These are phyloP conservation scores for Candida khao-thaluensis DNA, from an alignment of 805 yeast genomes.

Conservation along the genomic window DNA sequence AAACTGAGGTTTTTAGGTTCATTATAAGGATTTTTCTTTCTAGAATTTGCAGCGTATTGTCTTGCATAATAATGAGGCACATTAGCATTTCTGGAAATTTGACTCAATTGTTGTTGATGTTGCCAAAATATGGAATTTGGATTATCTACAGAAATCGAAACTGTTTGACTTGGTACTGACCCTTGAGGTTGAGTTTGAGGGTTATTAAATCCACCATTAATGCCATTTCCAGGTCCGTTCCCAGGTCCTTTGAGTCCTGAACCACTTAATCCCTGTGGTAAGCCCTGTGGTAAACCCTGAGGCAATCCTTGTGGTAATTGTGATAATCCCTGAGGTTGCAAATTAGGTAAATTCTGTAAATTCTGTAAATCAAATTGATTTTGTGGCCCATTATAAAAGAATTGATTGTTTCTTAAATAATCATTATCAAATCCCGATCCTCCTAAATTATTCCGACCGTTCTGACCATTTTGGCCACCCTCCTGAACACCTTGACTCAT, in stretches of 20 bases:
- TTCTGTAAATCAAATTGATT: conserved; percentile 37
- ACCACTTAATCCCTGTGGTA: background rate
- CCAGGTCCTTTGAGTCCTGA: background rate
- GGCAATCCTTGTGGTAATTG: background rate
- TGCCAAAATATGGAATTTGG: conserved; percentile 63
- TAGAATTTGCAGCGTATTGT: conserved; percentile 69
- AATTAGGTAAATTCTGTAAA: no score
- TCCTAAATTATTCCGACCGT: no score
- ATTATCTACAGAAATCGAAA: conserved; percentile 28
- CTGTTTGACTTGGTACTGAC: background rate
- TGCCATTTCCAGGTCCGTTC: background rate
- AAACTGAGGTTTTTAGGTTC: conserved; percentile 39
- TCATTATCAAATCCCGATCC: conserved; percentile 4
- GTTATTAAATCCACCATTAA: background rate
- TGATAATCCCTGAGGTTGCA: background rate
- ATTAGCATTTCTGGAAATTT: conserved; percentile 61
- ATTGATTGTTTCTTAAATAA: conserved; percentile 6
- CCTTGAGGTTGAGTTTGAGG: background rate
- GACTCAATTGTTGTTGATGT: conserved; percentile 73
- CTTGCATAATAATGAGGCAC: conserved; percentile 82
- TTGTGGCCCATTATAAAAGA: conserved; percentile 20
- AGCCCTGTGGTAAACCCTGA: background rate
- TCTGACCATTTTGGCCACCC: no score
- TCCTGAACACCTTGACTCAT: no score
- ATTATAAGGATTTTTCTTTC: conserved; percentile 42